phyloP scores from a whole-genome alignment of 2,329 filamentous ascomycete genomes.

The Xenoacremonium recifei region DNA sequence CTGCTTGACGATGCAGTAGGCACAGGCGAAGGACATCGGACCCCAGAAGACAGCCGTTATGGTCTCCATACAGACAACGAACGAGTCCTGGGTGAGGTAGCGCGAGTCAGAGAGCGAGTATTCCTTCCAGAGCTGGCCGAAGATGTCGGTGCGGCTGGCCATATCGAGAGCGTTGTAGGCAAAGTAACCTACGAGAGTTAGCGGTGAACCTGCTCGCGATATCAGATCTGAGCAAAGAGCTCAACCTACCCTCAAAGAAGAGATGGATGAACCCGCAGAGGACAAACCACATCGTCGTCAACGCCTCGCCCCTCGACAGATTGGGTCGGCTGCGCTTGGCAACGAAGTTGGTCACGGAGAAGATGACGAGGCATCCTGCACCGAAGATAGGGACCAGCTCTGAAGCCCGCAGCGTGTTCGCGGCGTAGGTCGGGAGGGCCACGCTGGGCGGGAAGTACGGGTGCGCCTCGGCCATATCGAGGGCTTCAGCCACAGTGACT shows the following conservation, averaged over 20 bases:
- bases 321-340: constrained; percentile 52
- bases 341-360: constrained; percentile 54
- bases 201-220: no score
- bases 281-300: constrained; percentile 72
- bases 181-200: constrained; percentile 43
- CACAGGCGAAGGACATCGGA: constrained; percentile 48
- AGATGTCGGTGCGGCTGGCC: constrained; percentile 38
- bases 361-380: constrained; percentile 53
- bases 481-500: background rate
- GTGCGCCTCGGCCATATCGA: constrained; percentile 38
- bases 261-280: constrained; percentile 58
- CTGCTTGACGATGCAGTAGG: constrained; percentile 40
- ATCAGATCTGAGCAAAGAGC: background rate
- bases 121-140: constrained; percentile 58
- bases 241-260: constrained; percentile 40
- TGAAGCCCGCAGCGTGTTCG: constrained; percentile 62
- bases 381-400: constrained; percentile 61
- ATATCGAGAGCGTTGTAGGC: constrained; percentile 42
- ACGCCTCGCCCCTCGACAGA: constrained; percentile 52
- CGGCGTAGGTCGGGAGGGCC: constrained; percentile 60
- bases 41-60: constrained; percentile 54
- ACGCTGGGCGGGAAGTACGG: constrained; percentile 71
- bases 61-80: constrained; percentile 56
- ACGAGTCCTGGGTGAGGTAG: constrained; percentile 51
- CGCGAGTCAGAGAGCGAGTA: constrained; percentile 57